Evolutionary conservation across 2,329 filamentous ascomycete genomes (phyloP).

Genomic region (Botrytis cinerea): DNA sequence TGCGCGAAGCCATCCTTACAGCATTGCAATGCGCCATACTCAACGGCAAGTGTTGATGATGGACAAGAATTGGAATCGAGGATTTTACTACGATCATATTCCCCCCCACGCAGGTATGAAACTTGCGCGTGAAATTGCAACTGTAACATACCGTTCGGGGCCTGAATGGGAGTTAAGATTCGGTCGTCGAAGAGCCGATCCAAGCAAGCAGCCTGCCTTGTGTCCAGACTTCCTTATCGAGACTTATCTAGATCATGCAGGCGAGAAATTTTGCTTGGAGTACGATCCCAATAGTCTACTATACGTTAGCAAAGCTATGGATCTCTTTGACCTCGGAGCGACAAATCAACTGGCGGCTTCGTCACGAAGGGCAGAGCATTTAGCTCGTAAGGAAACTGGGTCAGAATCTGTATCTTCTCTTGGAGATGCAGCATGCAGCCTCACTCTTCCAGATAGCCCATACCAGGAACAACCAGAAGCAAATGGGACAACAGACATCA

Average conservation of each 20-base stretch:
- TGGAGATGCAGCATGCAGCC: constrained; percentile 60
- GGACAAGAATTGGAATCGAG: constrained; percentile 95
- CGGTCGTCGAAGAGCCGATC: constrained; percentile 81
- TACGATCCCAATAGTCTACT: constrained; percentile 95
- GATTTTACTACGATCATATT: constrained; percentile 86
- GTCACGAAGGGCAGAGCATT: constrained; percentile 61
- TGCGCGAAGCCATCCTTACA: constrained; percentile 92
- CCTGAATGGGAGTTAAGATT: constrained; percentile 98
- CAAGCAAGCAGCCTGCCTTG: constrained; percentile 83
- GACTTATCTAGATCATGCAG: constrained; percentile 96
- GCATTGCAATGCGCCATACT: constrained; percentile 97
- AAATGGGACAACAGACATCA: constrained; percentile 44
- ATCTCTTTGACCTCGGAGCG: constrained; percentile 87
- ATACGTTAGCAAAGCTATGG: constrained; percentile 99
- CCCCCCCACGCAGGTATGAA: constrained; percentile 98
- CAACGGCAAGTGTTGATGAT: constrained; percentile 98
- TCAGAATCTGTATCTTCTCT: constrained; percentile 36
- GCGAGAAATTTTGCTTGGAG: constrained; percentile 96
- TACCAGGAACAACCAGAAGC: constrained; percentile 77
- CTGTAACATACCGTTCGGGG: constrained; percentile 93
- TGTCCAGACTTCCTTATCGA: constrained; percentile 98
- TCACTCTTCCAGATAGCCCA: constrained; percentile 79
- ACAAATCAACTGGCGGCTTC: constrained; percentile 66
- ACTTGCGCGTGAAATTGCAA: constrained; percentile 93
- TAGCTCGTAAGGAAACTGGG: constrained; percentile 54